Evolutionary conservation across 106 monocot species (phyloP).

Genomic region (Chionographis japonica): DNA sequence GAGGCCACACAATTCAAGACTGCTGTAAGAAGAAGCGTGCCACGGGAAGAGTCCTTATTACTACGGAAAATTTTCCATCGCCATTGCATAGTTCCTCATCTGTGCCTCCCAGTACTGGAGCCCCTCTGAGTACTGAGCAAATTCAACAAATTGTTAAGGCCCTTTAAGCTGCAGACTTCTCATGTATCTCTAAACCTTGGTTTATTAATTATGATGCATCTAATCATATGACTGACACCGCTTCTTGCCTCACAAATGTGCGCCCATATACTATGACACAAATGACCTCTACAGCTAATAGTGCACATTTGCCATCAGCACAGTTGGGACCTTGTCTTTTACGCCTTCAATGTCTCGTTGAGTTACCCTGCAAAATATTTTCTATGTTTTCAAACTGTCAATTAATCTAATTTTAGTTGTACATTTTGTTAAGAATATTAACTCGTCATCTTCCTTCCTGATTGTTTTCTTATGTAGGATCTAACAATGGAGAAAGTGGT

Average conservation of each 20-base stretch:
- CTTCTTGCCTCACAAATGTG: not conserved
- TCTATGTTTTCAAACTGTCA: not conserved
- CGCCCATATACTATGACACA: not conserved
- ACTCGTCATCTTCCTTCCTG: not conserved
- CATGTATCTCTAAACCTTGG: not conserved
- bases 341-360: not conserved
- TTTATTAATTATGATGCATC: not conserved
- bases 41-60: not conserved
- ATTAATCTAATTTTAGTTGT: not conserved
- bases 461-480: not conserved
- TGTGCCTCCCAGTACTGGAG: not conserved
- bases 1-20: not conserved
- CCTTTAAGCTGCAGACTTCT: not conserved
- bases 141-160: not conserved
- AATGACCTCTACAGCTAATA: not conserved
- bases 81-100: not conserved
- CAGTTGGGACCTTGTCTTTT: not conserved
- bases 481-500: not conserved
- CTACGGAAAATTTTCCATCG: not conserved
- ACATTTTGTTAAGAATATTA: not conserved
- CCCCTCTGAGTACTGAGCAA: not conserved
- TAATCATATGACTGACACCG: not conserved
- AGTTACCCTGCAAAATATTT: not conserved
- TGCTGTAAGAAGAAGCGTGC: too few species aligned
- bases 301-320: not conserved